Evolutionary conservation across 2,329 filamentous ascomycete genomes (phyloP).

Genomic region (Aspergillus sergii): DNA sequence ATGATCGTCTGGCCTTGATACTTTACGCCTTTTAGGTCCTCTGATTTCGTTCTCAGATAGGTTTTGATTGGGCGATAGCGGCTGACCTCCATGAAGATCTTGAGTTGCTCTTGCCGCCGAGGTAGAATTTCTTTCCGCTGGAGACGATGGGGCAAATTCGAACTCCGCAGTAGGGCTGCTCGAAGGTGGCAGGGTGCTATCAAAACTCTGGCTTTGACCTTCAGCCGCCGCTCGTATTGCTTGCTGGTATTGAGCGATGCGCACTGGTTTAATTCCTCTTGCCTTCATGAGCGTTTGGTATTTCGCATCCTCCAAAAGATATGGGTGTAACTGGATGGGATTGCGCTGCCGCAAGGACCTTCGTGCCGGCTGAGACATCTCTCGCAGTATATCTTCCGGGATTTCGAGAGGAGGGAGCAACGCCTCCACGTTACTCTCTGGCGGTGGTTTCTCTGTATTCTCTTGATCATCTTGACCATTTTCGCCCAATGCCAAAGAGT

Average conservation of each 20-base stretch:
- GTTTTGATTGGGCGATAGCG: constrained; percentile 6
- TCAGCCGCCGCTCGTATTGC: constrained; percentile 26
- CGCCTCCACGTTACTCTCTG: constrained; percentile 16
- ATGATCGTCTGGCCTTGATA: constrained; percentile 24
- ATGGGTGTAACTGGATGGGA: constrained; percentile 53
- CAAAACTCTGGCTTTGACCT: constrained; percentile 36
- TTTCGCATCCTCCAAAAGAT: constrained; percentile 48
- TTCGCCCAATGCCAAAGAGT: constrained; percentile 20
- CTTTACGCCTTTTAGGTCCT: constrained; percentile 40
- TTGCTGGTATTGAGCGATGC: constrained; percentile 28
- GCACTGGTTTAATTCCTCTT: constrained; percentile 48
- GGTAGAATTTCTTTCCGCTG: constrained; percentile 14
- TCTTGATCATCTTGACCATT: not conserved
- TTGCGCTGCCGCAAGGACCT: constrained; percentile 48
- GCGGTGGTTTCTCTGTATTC: not conserved
- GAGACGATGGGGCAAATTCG: constrained; percentile 33
- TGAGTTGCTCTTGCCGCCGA: not conserved
- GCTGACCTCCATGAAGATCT: not conserved
- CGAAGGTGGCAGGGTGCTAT: constrained; percentile 34
- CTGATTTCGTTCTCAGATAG: constrained; percentile 8
- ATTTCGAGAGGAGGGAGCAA: constrained; percentile 28
- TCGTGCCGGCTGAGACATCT: constrained; percentile 30
- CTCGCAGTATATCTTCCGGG: constrained; percentile 29
- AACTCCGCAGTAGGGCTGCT: constrained; percentile 35
- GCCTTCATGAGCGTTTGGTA: constrained; percentile 46